Evolutionary conservation across 2,329 filamentous ascomycete genomes (phyloP), one percentile per base, ranked within the genome.

Genomic region (Talaromyces sp.): DNA sequence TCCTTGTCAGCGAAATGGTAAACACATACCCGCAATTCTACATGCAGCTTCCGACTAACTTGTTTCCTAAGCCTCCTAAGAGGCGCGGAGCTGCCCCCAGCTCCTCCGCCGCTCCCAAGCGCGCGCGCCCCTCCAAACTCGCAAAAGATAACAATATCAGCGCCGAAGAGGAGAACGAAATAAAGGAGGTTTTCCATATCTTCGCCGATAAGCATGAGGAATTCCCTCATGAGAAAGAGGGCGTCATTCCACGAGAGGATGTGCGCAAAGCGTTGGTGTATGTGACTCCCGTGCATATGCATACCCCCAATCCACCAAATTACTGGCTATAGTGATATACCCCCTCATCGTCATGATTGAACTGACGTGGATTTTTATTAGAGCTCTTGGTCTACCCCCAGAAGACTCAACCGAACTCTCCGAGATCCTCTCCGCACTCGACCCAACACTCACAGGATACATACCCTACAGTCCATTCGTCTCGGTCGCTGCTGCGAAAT

Each of bases 131-230:
- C 66, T 96, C 92, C 54, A 95, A 91, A 72, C 89, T 97, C 64
- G 93, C 93, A 27, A 93, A 92, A 75, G 91, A 96, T 69, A 86
- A 97, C 81, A 87, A 91, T 71, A 85, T 97, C 67, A 87, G 85
- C 13, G 88, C 86, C 36, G 85, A 88, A 59, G 88, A 97, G 75
- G 93, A 97, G 75, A 82, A 83, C 62, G 91, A 97, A 75, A 96
- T 99, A 68, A 86, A 85, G 65, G 92, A 97, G 73, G 92, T 92
- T 13, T 97, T 94, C 72, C 80, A 83, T 19, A 82, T 97, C 7
- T 99, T 97, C 71, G 78, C 86, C 1, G 60, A 67, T 1, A 54
- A 66, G 19, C 63, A 72, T 47, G 82, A 88, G 61, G 84, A 86
- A 32, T 84, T 84, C 72, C 81, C 86, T 17, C 84, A 87, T 47